Percentiles rank a stretch among this genome's conserved stretches.
Evolutionary conservation across 177 flowering plant genomes (phyloP).

Genomic region (Tripterygium wilfordii): DNA sequence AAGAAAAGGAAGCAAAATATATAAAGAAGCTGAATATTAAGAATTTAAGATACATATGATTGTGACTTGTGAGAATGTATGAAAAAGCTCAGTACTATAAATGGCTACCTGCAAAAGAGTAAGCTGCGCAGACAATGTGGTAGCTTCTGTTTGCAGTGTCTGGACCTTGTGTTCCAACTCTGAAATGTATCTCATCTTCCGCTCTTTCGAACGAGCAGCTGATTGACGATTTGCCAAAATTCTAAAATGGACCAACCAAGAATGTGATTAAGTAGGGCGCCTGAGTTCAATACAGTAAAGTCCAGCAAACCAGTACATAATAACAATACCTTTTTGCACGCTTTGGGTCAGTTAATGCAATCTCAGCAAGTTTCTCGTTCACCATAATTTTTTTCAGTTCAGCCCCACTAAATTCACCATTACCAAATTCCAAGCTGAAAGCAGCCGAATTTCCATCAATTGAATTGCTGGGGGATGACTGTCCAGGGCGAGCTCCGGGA

Average conservation of each 20-base stretch:
- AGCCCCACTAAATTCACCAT: conserved; percentile 85
- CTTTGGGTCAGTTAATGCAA: conserved; percentile 83
- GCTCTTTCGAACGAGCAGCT: conserved; percentile 85
- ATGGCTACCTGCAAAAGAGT: conserved; percentile 62
- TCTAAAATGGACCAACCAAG: conserved; percentile 37
- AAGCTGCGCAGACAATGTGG: conserved; percentile 71
- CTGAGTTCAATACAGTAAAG: background rate
- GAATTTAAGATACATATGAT: too few species aligned
- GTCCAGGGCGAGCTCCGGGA: conserved; percentile 44
- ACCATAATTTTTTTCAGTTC: conserved; percentile 97
- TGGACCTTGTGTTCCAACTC: conserved; percentile 98
- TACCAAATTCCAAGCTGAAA: conserved; percentile 73
- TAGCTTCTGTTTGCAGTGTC: conserved; percentile 71
- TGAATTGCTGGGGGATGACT: conserved; percentile 57
- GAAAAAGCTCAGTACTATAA: conserved; percentile 9
- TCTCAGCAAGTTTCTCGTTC: conserved; percentile 91
- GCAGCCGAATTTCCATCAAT: conserved; percentile 33
- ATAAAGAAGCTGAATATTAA: background rate
- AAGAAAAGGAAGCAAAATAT: background rate
- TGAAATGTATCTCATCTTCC: conserved; percentile 86
- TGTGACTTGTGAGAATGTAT: too few species aligned
- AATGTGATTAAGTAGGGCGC: background rate
- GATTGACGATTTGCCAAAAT: conserved; percentile 74
- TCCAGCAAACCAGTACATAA: background rate
- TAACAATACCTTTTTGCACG: conserved; percentile 76